Conservation (phyloP, 2,329 filamentous ascomycete genomes). For the Cladorrhinum sp. region DNA sequence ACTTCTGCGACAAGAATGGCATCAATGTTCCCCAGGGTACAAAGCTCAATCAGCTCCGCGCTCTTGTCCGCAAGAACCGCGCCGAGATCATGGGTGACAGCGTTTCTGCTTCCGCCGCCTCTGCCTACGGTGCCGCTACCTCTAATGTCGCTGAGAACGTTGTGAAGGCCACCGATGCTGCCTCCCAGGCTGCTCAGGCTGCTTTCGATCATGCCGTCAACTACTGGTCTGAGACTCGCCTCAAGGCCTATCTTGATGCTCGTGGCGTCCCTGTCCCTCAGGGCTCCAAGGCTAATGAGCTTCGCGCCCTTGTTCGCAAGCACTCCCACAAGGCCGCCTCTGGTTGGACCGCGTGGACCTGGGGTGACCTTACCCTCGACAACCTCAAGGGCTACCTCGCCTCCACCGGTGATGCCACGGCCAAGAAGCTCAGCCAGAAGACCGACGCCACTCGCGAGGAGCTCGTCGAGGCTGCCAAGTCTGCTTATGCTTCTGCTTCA, state of each 20-base stretch:
- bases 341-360: conserved; percentile 72
- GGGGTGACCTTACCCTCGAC: conserved; percentile 71
- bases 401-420: conserved; percentile 51
- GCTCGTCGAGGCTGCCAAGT: conserved; percentile 62
- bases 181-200: conserved; percentile 58
- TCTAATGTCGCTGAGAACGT: conserved; percentile 73
- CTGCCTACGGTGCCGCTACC: conserved; percentile 68
- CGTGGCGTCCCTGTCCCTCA: conserved; percentile 75
- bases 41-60: conserved; percentile 83
- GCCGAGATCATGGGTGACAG: conserved; percentile 68
- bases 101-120: conserved; percentile 53
- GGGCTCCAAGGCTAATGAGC: conserved; percentile 65
- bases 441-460: conserved; percentile 69
- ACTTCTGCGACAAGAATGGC: conserved; percentile 86
- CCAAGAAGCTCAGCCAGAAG: conserved; percentile 59
- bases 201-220: conserved; percentile 62
- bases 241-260: conserved; percentile 75
- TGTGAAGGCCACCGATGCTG: conserved; percentile 70
- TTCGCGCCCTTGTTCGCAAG: conserved; percentile 71
- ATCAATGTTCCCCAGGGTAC: conserved; percentile 87
- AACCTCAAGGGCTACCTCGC: conserved; percentile 62
- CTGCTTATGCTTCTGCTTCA: conserved; percentile 58
- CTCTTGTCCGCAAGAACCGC: conserved; percentile 84
- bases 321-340: conserved; percentile 66
- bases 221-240: conserved; percentile 70